Evolutionary conservation across 495 filamentous ascomycete genomes (phyloP).

Genomic region (Podospora appendiculata): DNA sequence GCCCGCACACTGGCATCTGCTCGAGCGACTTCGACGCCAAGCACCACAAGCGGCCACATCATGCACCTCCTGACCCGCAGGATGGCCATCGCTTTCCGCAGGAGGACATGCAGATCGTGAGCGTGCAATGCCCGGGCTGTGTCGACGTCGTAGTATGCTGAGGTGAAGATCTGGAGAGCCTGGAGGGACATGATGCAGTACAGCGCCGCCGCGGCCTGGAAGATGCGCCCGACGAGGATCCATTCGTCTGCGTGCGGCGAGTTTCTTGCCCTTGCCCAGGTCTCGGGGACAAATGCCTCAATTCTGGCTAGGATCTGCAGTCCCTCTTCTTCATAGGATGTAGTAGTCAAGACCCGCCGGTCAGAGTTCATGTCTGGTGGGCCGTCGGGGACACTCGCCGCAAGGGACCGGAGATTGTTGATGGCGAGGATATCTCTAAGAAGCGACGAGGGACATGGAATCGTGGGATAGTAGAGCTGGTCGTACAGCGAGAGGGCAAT

Average conservation of each 20-base stretch:
- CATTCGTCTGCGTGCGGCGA: constrained; percentile 13
- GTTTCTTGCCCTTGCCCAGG: constrained; percentile 17
- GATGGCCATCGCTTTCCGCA: constrained; percentile 11
- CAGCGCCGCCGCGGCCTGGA: constrained; percentile 19
- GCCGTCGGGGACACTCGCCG: constrained; percentile 5
- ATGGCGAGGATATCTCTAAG: constrained; percentile 18
- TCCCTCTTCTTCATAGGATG: background rate
- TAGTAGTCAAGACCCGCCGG: background rate
- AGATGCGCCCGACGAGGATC: constrained; percentile 14
- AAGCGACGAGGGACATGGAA: constrained; percentile 10
- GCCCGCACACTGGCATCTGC: constrained; percentile 6
- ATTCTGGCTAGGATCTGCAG: constrained; percentile 7
- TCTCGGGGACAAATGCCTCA: constrained; percentile 14
- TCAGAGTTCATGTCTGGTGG: no score
- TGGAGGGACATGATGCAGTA: constrained; percentile 28
- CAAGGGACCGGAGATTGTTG: constrained; percentile 17
- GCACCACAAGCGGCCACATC: constrained; percentile 27
- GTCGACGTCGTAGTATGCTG: no score
- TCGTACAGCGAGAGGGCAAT: constrained; percentile 10
- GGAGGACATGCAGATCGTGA: background rate
- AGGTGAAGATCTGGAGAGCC: constrained; percentile 8
- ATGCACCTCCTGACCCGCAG: constrained; percentile 2
- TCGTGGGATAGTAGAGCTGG: constrained; percentile 10
- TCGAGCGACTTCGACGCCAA: constrained; percentile 23
- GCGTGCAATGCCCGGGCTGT: no score